phyloP scores from a whole-genome alignment of 1,284 basidiomycete species.

The Inonotus obliquus region DNA sequence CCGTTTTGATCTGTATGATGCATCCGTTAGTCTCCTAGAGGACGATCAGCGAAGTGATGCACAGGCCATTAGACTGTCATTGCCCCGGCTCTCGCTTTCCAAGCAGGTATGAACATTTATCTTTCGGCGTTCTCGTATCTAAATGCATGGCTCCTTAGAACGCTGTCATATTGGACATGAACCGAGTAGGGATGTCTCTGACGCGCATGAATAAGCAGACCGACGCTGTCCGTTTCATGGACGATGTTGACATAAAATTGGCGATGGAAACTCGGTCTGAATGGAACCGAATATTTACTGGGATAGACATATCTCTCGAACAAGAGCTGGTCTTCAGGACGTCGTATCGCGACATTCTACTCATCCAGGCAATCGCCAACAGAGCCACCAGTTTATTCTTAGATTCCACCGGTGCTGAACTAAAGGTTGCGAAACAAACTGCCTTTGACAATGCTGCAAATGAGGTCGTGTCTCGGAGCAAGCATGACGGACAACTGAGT shows the following conservation, averaged over 20 bases:
- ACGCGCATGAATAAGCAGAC: slow-evolving; percentile 81
- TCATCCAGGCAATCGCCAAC: slow-evolving; percentile 87
- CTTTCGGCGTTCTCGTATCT: not conserved
- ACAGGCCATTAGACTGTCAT: slow-evolving; percentile 83
- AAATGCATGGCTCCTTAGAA: slow-evolving; percentile 41
- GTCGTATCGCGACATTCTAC: slow-evolving; percentile 87
- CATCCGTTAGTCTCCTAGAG: slow-evolving; percentile 88
- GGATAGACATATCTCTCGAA: slow-evolving; percentile 78
- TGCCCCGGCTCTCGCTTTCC: slow-evolving; percentile 86
- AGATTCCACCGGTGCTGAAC: slow-evolving; percentile 22
- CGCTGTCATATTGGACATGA: slow-evolving; percentile 79
- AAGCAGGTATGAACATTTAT: slow-evolving; percentile 65
- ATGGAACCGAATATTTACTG: slow-evolving; percentile 73
- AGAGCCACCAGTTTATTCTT: slow-evolving; percentile 75
- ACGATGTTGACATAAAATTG: slow-evolving; percentile 87
- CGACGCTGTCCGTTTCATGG: slow-evolving; percentile 89
- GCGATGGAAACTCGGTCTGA: slow-evolving; percentile 83
- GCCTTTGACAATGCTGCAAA: slow-evolving; percentile 14
- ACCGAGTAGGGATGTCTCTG: slow-evolving; percentile 90
- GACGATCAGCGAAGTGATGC: slow-evolving; percentile 78
- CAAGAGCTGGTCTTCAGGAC: slow-evolving; percentile 86
- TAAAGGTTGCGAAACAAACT: slow-evolving; percentile 10
- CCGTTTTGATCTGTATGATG: slow-evolving; percentile 88
- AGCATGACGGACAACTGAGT: slow-evolving; percentile 27
- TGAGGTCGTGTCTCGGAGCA: slow-evolving; percentile 4